A percentile compares a stretch with the other conserved stretches of the same genome.
Conservation (phyloP, 2,329 filamentous ascomycete genomes). For the Trichoderma simmonsii region DNA sequence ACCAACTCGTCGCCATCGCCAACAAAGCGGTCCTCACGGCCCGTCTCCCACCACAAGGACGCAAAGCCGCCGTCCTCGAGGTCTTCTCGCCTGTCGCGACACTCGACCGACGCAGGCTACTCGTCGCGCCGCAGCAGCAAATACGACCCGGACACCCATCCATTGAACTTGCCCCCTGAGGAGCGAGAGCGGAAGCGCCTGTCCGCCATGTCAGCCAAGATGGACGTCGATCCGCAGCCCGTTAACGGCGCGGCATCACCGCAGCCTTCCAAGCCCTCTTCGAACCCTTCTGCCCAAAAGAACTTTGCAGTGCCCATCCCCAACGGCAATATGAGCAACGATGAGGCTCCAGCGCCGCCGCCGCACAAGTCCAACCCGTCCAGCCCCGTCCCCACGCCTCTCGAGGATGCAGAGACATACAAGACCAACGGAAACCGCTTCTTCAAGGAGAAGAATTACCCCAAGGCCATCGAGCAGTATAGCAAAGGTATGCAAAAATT, state of each 20-base stretch:
- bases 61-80: slow-evolving; percentile 35
- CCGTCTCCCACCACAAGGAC: slow-evolving; percentile 28
- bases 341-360: slow-evolving; percentile 61
- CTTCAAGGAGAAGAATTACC: slow-evolving; percentile 92
- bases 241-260: slow-evolving; percentile 53
- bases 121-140: slow-evolving; percentile 51
- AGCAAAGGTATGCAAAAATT: slow-evolving; percentile 72
- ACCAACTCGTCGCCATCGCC: slow-evolving; percentile 28
- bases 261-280: slow-evolving; percentile 36
- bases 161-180: slow-evolving; percentile 86
- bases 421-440: slow-evolving; percentile 94
- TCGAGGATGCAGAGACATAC: slow-evolving; percentile 82
- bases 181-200: slow-evolving; percentile 80
- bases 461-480: slow-evolving; percentile 86
- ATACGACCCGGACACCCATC: slow-evolving; percentile 71
- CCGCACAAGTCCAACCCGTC: slow-evolving; percentile 66
- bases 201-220: slow-evolving; percentile 64
- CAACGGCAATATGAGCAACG: slow-evolving; percentile 39
- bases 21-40: slow-evolving; percentile 30
- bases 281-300: slow-evolving; percentile 38
- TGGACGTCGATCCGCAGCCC: slow-evolving; percentile 73
- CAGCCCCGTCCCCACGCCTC: slow-evolving; percentile 52
- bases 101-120: slow-evolving; percentile 47
- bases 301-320: slow-evolving; percentile 54
- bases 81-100: slow-evolving; percentile 45